Evolutionary conservation across 768 basidiomycete genomes (phyloP).

Genomic region (Gymnopilus dilepis): DNA sequence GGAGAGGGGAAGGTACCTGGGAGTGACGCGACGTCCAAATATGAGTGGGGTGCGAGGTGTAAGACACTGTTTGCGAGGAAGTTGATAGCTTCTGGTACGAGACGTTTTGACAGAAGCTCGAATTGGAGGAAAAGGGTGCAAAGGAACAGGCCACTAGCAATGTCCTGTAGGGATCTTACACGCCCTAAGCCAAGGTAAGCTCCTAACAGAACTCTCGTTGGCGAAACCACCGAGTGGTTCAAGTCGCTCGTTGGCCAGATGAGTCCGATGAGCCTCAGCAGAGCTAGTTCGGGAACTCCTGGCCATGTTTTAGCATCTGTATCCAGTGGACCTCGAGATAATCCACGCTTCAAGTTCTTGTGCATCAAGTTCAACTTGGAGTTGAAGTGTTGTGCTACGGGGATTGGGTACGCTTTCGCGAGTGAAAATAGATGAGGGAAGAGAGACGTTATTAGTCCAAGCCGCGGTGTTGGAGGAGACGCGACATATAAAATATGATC

Average conservation of each 20-base stretch:
- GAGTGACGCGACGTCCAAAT: constrained; percentile 47
- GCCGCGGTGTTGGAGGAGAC: constrained; percentile 63
- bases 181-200: constrained; percentile 89
- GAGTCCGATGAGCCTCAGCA: constrained; percentile 80
- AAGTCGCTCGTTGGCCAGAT: constrained; percentile 96
- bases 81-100: constrained; percentile 89
- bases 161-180: constrained; percentile 73
- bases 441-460: constrained; percentile 65
- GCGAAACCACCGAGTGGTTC: constrained; percentile 87
- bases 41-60: constrained; percentile 72
- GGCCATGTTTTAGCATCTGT: constrained; percentile 86
- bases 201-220: constrained; percentile 86
- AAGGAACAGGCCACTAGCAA: constrained; percentile 88
- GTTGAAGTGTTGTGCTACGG: constrained; percentile 78
- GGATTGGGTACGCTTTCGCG: constrained; percentile 79
- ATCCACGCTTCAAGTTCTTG: constrained; percentile 87
- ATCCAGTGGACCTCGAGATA: constrained; percentile 69
- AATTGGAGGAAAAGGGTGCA: constrained; percentile 86
- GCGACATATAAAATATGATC: constrained; percentile 87
- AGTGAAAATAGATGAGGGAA: constrained; percentile 82
- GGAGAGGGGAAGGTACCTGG: constrained; percentile 77
- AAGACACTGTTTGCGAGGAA: constrained; percentile 76
- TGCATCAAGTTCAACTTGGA: constrained; percentile 89
- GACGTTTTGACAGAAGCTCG: constrained; percentile 81
- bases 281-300: constrained; percentile 75